These are phyloP conservation scores for Linnemannia zychae DNA, from an alignment of 192 early-diverging fungal species.

Conservation along the genomic window DNA sequence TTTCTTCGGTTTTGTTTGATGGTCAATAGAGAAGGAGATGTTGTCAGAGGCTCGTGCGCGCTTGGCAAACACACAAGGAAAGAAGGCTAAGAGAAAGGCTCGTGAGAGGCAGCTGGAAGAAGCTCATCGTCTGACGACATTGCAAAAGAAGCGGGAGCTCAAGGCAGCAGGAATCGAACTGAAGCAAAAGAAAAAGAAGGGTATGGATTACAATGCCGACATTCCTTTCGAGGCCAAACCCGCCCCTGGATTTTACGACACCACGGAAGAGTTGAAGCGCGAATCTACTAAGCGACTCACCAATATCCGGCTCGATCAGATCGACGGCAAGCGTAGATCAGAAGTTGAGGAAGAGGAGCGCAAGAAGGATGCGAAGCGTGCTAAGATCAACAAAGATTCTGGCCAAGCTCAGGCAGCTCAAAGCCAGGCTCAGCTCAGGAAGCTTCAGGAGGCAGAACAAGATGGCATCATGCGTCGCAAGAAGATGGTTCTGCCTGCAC, in stretches of 20 bases:
- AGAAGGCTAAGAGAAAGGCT: slow-evolving; percentile 99
- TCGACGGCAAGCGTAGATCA: slow-evolving; percentile 87
- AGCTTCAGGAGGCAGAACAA: slow-evolving; percentile 80
- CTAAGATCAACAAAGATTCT: slow-evolving; percentile 69
- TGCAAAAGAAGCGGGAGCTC: slow-evolving; percentile 96
- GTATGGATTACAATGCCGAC: slow-evolving; percentile 96
- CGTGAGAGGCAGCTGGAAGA: slow-evolving; percentile 98
- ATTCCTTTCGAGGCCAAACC: slow-evolving; percentile 94
- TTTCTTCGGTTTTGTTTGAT: neutral
- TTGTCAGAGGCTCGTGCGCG: slow-evolving; percentile 97
- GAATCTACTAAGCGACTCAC: slow-evolving; percentile 74
- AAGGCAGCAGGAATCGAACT: slow-evolving; percentile 98
- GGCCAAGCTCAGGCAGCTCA: slow-evolving; percentile 55
- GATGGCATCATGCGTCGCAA: slow-evolving; percentile 73
- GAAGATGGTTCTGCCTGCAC: slow-evolving; percentile 86
- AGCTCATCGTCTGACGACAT: slow-evolving; percentile 85
- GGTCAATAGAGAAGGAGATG: slow-evolving; percentile 94
- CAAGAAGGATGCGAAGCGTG: slow-evolving; percentile 85
- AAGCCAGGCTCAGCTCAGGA: slow-evolving; percentile 60
- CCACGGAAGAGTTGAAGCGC: slow-evolving; percentile 84
- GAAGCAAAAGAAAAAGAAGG: slow-evolving; percentile 75
- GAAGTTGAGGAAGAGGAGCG: slow-evolving; percentile 88
- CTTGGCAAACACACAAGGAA: slow-evolving; percentile 99
- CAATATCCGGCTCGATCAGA: slow-evolving; percentile 80
- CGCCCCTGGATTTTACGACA: slow-evolving; percentile 93